Evolutionary conservation across 1,284 basidiomycete genomes (phyloP).

Genomic region (Ustilago xerochloae): DNA sequence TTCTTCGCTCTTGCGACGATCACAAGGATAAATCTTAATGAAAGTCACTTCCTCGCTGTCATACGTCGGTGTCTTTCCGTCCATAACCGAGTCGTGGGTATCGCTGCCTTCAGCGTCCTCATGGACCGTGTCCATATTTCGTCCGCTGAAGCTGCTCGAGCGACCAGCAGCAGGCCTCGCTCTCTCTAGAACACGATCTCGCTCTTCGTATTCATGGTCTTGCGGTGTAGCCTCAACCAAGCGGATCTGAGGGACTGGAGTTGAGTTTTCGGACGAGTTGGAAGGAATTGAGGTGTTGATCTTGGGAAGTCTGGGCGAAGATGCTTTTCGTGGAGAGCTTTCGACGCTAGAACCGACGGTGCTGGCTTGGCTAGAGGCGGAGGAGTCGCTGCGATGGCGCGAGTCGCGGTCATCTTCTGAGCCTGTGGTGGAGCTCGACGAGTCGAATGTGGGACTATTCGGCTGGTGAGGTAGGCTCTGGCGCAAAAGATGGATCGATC

Average conservation of each 20-base stretch:
- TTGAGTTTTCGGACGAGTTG: background rate
- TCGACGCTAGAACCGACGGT: slow-evolving; percentile 15
- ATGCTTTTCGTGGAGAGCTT: background rate
- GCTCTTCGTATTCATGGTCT: slow-evolving; percentile 24
- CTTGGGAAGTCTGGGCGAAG: slow-evolving; percentile 20
- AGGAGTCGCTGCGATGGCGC: slow-evolving; percentile 23
- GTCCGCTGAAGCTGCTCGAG: slow-evolving; percentile 4
- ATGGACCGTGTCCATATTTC: slow-evolving; percentile 25
- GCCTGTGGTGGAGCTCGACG: slow-evolving; percentile 4
- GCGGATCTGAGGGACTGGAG: slow-evolving; percentile 21
- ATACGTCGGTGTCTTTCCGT: background rate
- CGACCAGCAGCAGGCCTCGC: background rate
- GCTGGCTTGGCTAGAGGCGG: slow-evolving; percentile 29
- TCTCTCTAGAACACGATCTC: slow-evolving; percentile 11
- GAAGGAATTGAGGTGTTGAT: slow-evolving; percentile 17
- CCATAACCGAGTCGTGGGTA: background rate
- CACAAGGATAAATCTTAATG: slow-evolving; percentile 14
- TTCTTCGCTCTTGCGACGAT: background rate
- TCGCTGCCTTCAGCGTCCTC: slow-evolving; percentile 19
- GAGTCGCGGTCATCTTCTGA: slow-evolving; percentile 19
- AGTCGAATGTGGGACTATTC: background rate
- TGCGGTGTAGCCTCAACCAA: slow-evolving; percentile 31
- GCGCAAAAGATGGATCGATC: slow-evolving; percentile 29
- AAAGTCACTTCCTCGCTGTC: slow-evolving; percentile 7
- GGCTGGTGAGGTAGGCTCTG: slow-evolving; percentile 17